Base-by-base conservation (phyloP, 1,284 basidiomycete genomes). In the Anthracocystis walkeri region DNA sequence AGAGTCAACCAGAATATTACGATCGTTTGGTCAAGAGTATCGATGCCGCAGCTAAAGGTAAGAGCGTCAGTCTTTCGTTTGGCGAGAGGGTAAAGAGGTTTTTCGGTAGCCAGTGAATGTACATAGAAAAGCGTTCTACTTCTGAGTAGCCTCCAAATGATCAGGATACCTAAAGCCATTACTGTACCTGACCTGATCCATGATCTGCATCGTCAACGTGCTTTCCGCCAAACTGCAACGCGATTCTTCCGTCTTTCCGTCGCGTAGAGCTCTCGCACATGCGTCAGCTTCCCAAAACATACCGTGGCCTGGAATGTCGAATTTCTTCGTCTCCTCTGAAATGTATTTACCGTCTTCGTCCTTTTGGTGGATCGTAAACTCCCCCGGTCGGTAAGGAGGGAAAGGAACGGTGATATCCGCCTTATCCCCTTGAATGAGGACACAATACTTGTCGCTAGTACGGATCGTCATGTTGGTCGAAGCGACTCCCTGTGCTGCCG, bases 261-360 rank as follows among this genome's bases (percentile, higher is more conserved):
- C 91, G 51, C 90, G 86, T 21, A 95, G 87, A 80, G 91, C 92
- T 53, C 92, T 86, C 16, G 92, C 93, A 18, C 94, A 93, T 72
- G 94, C 93, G 75, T 93, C 92, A 8, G 92, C 92, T 52, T 82
- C 81, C 76, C 71, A 81, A 41, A 77, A 76, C 76, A 81, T 80
- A 14, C 80, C 78, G 27, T 87, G 87, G 23, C 90, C 89, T 0
- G 87, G 88, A 82, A 88, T 87, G 25, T 88, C 86, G 78, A 89
- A 88, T 71, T 91, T 89, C 76, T 90, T 87, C 33, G 69, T 82
- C 66, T 76, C 64, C 16, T 63, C 62, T 4, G 59, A 38, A 16
- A 38, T 65, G 27, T 63, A 75, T 1, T 53, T 56, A 2, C 77
- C 79, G 0, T 78, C 59, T 10, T 33, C 18, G 48, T 80, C 73